These are phyloP conservation scores for Aspergillus sp. DNA, from an alignment of 2,329 filamentous ascomycete species.

Conservation along the genomic window DNA sequence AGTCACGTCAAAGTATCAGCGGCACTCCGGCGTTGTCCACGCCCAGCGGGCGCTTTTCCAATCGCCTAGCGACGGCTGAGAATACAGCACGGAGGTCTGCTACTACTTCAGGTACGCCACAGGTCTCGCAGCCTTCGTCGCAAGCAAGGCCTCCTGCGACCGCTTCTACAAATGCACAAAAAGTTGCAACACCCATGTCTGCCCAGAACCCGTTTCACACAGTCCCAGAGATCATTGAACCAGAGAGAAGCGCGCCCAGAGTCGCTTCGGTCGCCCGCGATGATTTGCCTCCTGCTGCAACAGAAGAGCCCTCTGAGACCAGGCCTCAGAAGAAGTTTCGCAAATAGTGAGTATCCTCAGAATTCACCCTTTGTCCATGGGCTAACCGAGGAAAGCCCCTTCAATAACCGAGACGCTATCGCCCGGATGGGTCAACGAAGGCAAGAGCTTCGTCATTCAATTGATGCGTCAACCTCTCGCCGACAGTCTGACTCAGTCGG, in stretches of 20 bases:
- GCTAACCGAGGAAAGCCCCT: constrained; percentile 15
- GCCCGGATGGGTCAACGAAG: constrained; percentile 18
- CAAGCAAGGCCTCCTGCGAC: background rate
- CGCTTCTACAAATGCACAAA: background rate
- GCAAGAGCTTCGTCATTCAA: constrained; percentile 1
- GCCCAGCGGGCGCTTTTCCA: background rate
- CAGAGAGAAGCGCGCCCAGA: background rate
- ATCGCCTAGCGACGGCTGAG: background rate
- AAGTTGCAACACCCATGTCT: background rate
- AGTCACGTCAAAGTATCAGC: constrained; percentile 21
- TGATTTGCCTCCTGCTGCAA: background rate
- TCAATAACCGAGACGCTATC: constrained; percentile 16
- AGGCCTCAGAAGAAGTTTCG: constrained; percentile 19
- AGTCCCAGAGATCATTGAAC: background rate
- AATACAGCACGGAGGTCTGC: background rate
- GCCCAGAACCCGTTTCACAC: background rate
- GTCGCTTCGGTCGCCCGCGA: background rate
- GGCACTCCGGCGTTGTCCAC: constrained; percentile 17
- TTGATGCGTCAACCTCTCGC: constrained; percentile 2
- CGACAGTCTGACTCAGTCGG: constrained; percentile 17
- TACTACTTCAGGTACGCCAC: background rate
- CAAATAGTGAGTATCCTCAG: constrained; percentile 16
- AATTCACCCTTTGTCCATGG: background rate
- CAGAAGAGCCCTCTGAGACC: background rate
- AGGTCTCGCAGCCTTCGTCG: background rate